phyloP scores from a whole-genome alignment of 2,329 filamentous ascomycete species.

The Aspergillus sergii region DNA sequence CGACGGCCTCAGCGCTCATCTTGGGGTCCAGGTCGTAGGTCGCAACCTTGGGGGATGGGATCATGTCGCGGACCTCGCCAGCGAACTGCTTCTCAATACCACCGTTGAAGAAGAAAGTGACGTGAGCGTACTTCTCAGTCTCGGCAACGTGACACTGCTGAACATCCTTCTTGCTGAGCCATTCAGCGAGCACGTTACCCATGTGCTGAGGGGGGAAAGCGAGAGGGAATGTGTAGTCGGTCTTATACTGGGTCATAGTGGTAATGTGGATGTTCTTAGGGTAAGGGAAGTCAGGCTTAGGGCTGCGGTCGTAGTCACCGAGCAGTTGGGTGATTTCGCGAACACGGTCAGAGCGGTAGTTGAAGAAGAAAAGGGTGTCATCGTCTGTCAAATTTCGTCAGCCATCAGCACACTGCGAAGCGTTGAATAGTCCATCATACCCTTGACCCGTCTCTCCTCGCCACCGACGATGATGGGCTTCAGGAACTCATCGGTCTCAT shows the following conservation, averaged over 20 bases:
- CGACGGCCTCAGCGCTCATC: slow-evolving; percentile 92
- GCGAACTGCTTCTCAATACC: slow-evolving; percentile 96
- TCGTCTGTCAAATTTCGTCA: slow-evolving; percentile 60
- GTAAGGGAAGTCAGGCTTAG: slow-evolving; percentile 87
- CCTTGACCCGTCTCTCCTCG: slow-evolving; percentile 80
- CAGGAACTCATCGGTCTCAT: slow-evolving; percentile 95
- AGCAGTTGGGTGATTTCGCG: slow-evolving; percentile 95
- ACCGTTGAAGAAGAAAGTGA: slow-evolving; percentile 99
- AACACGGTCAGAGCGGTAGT: slow-evolving; percentile 97
- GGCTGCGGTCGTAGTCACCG: slow-evolving; percentile 88
- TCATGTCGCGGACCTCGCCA: slow-evolving; percentile 88
- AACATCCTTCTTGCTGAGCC: slow-evolving; percentile 83
- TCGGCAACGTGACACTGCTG: slow-evolving; percentile 97
- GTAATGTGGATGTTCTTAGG: slow-evolving; percentile 84
- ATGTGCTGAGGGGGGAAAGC: slow-evolving; percentile 95
- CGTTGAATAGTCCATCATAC: slow-evolving; percentile 47
- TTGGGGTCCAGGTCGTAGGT: slow-evolving; percentile 94
- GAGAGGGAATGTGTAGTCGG: slow-evolving; percentile 86
- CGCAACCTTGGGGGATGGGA: slow-evolving; percentile 89
- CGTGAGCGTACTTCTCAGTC: slow-evolving; percentile 99
- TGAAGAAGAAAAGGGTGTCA: slow-evolving; percentile 99
- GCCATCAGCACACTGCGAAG: slow-evolving; percentile 3
- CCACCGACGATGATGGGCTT: slow-evolving; percentile 96
- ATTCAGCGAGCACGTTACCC: slow-evolving; percentile 98
- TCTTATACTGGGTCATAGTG: slow-evolving; percentile 99